Evolutionary conservation across 2,329 filamentous ascomycete species (phyloP), one percentile per base, ranked within the genome.

Genomic region (Hypoxylon sp.): DNA sequence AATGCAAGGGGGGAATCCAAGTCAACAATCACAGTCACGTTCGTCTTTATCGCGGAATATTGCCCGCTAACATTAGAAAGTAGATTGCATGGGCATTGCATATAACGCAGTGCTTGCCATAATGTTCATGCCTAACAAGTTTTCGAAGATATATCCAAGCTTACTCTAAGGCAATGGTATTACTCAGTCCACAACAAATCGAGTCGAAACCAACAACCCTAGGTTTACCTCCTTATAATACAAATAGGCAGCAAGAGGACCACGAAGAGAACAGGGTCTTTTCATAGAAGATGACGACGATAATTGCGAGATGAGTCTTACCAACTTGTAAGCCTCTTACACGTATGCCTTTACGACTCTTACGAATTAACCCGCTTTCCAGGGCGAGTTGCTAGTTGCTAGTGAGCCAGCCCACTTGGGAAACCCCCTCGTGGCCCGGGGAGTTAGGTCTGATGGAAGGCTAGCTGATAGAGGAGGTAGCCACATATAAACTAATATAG

Each of bases 221-320:
- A 4, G 10, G n/a, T 5, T 2, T 14, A 8, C 7, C 37, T 1
- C 6, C n/a, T 37, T n/a, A n/a, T 1, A n/a, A 13, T 44, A 11
- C 40, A 10, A 11, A 3, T 3, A 1, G 17, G 17, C 13, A 44
- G 2, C 8, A 44, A 44, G 40, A 22, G 40, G 10, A 13, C 33
- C 17, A 44, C 40, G 17, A 22, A 44, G 20, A 20, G 14, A 10
- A 31, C 22, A 30, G 46, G 27, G 4, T 11, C 31, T 31, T n/a
- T 20, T n/a, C 20, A 33, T 17, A 10, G 37, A 44, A 17, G 22
- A 8, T 13, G 22, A 48, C 54, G 40, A 35, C 54, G 40, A 48
- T 27, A 31, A 42, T 48, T 31, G 31, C 7, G 42, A 31, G 54
- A 48, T 48, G 17, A 7, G 54, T 57, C 54, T 48, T 48, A 57